A percentile compares a stretch with the other conserved stretches of the same genome.
Conservation (phyloP, 371 early-diverging fungal genomes). For the Mucor mucedo region DNA sequence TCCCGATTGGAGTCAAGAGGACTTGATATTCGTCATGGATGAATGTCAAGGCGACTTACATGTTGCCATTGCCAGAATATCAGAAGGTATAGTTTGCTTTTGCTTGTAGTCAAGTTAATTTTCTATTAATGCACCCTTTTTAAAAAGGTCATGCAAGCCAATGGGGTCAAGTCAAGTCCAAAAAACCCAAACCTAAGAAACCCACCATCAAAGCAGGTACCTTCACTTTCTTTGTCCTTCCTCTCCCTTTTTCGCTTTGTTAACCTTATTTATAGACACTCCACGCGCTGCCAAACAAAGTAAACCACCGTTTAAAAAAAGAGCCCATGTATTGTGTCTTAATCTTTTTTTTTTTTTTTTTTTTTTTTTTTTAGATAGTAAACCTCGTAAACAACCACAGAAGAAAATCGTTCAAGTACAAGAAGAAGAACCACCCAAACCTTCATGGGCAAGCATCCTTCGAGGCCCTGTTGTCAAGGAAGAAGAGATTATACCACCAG, state of each 20-base stretch:
- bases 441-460: constrained; percentile 37
- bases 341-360: no score
- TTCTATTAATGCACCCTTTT: no score
- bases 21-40: constrained; percentile 35
- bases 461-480: constrained; percentile 17
- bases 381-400: constrained; percentile 1
- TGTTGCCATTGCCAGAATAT: constrained; percentile 29
- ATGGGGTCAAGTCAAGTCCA: constrained; percentile 34
- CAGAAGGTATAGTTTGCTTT: constrained; percentile 22
- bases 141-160: constrained; percentile 28
- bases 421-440: constrained; percentile 11
- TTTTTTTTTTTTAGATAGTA: constrained; percentile 1
- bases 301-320: no score
- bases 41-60: constrained; percentile 37
- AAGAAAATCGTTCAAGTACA: constrained; percentile 1
- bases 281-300: no score
- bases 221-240: no score
- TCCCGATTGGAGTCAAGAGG: constrained; percentile 33
- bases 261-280: no score
- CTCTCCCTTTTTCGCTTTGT: neutral
- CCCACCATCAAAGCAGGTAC: neutral
- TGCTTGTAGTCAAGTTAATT: no score
- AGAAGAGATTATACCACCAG: neutral
- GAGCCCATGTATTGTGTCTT: no score
- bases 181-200: constrained; percentile 23